phyloP scores from a whole-genome alignment of 306 rosid species.

The Vigna trinervia region DNA sequence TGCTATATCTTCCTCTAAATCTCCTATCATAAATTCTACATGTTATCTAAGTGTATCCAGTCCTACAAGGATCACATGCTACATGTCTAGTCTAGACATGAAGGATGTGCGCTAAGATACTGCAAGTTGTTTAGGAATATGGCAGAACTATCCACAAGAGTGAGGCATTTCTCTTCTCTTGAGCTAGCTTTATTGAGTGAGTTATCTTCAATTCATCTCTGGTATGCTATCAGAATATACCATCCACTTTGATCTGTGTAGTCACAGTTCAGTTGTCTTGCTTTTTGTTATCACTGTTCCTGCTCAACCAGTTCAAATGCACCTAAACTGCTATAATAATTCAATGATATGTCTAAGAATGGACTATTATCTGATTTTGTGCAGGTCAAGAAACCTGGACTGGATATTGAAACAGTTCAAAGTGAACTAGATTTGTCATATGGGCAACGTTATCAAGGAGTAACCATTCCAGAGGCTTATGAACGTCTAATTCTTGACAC shows the following conservation, averaged over 20 bases:
- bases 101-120: background rate
- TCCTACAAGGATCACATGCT: background rate
- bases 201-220: background rate
- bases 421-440: slow-evolving; percentile 97
- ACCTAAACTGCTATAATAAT: slow-evolving; percentile 4
- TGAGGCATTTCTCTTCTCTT: background rate
- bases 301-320: background rate
- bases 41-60: background rate
- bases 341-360: slow-evolving; percentile 1
- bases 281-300: background rate
- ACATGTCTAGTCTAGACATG: background rate
- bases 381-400: slow-evolving; percentile 98
- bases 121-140: background rate
- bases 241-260: background rate
- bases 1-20: background rate
- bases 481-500: slow-evolving; percentile 98
- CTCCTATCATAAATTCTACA: background rate
- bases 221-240: background rate
- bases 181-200: background rate
- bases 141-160: background rate
- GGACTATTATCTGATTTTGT: slow-evolving; percentile 37
- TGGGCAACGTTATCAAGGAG: slow-evolving; percentile 80
- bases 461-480: slow-evolving; percentile 92
- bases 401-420: slow-evolving; percentile 86
- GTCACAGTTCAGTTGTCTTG: background rate